Evolutionary conservation across 2,329 filamentous ascomycete genomes (phyloP).

Genomic region (Cercospora sp.): DNA sequence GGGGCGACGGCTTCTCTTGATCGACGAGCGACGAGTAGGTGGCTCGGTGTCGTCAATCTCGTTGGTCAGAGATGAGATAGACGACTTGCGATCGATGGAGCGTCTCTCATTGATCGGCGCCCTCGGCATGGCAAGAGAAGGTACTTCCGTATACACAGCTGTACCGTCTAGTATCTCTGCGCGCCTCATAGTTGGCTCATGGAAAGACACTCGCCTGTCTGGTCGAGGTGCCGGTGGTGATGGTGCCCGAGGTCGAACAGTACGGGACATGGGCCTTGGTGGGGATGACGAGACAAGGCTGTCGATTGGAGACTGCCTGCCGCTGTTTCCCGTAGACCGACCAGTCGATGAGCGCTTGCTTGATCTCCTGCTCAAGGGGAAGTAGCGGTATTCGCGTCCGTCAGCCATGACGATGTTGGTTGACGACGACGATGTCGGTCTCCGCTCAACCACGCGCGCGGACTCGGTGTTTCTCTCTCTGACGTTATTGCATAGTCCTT

Average conservation of each 20-base stretch:
- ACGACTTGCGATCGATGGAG: slow-evolving; percentile 10
- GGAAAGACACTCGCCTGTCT: slow-evolving; percentile 12
- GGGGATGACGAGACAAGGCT: slow-evolving; percentile 25
- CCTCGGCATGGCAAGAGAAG: slow-evolving; percentile 26
- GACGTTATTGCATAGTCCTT: slow-evolving; percentile 28
- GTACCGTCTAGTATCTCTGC: slow-evolving; percentile 28
- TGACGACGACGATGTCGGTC: slow-evolving; percentile 20
- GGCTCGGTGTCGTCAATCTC: slow-evolving; percentile 23
- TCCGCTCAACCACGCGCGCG: slow-evolving; percentile 26
- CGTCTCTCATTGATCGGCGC: slow-evolving; percentile 25
- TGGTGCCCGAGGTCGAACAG: slow-evolving; percentile 24
- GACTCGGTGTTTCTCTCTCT: slow-evolving; percentile 19
- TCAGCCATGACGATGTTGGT: slow-evolving; percentile 30
- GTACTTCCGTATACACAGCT: slow-evolving; percentile 29
- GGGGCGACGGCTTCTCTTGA: slow-evolving; percentile 10
- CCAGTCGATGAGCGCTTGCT: slow-evolving; percentile 28
- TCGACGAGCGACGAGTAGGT: neutral
- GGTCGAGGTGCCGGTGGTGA: slow-evolving; percentile 17
- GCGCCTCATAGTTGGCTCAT: slow-evolving; percentile 13
- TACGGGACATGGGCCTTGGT: slow-evolving; percentile 14
- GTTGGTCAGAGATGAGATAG: slow-evolving; percentile 17
- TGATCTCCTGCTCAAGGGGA: slow-evolving; percentile 24
- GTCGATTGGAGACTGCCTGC: slow-evolving; percentile 23
- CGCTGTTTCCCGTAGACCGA: slow-evolving; percentile 15
- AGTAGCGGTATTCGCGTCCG: slow-evolving; percentile 29